Evolutionary conservation across 2,329 filamentous ascomycete genomes (phyloP), one percentile per base, ranked within the genome.

Genomic region (Sarocladium brachiariae): DNA sequence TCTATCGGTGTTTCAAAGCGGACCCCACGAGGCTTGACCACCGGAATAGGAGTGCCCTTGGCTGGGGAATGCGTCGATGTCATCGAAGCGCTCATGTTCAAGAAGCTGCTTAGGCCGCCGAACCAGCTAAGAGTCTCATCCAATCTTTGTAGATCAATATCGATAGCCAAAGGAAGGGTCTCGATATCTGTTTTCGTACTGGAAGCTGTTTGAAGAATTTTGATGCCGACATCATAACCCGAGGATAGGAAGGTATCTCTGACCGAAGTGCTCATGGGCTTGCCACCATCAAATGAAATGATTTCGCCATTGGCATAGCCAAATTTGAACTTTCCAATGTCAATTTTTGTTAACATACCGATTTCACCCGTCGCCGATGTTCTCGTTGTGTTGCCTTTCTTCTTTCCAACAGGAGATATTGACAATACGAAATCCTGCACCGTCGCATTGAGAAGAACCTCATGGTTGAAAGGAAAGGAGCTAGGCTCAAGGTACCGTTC

Each of bases 61-160:
- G 64, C 2, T 64, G 72, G 70, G 1, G 83, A 80, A n/a, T 81
- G 77, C 53, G 80, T 86, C 1, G 87, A 90, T 10, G 85, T 81
- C 55, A 95, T 86, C 0, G 92, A 96, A 53, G 80, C 87, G 55
- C 90, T 88, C 64, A 96, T 80, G 59, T 93, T 95, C 38, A 99
- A 72, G 49, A 99, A 86, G 56, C 90, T 89, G 64, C 91, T 96
- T 38, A 99, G 72, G 0, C 93, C 93, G 31, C 93, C 93, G 66
- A 96, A 91, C 76, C 88, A 89, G 51, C 82, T 81, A 53, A 97
- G 83, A 0, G 88, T 88, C 59, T 96, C 90, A 58, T 97, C 93
- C 19, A 97, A 70, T 51, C 81, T 80, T 55, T 86, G 84, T 14
- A 96, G 70, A 61, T 97, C 88, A 35, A 97, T 68, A 51, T 83